Base-by-base conservation (phyloP, 345 rosid genomes). In the Cardamine chenopodiifolia region DNA sequence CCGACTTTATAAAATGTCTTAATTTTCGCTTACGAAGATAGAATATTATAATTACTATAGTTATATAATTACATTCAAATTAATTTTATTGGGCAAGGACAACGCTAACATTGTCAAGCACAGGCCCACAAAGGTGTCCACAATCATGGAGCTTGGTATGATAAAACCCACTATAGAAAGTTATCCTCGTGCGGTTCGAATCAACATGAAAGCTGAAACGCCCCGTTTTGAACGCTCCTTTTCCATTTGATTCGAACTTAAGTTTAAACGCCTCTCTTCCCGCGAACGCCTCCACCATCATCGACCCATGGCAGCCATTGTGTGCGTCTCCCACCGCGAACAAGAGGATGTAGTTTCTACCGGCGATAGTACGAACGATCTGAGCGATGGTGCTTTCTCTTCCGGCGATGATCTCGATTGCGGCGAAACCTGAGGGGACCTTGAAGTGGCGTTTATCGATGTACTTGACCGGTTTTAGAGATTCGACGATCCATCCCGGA, bases 111-210 rank as follows among this genome's bases (percentile, higher is more conserved):
- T 83, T 83, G 47, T 93, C 97, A 78, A 93, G 77, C 3, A 93
- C 87, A 71, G 98, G 96, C 17, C 98, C 98, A 54, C 98, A 93
- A 82, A 93, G 78, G 1, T 89, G 91, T 28, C 90, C 98, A 64
- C 25, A 89, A 77, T 90, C 98, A 42, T 84, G 72, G 11, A 87
- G 69, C 79, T 86, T 90, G 0, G 89, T 87, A 68, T 93, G 98
- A 72, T 93, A 93, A 74, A 82, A 80, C 0, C 86, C 80, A 70
- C 92, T 90, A 31, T 81, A 90, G 73, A 93, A 93, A 2, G 93
- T 86, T 4, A 93, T 47, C 79, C 97, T 84, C 3, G 98, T 87
- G 53, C 93, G 83, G 9, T 23, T 31, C 0, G 88, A 81, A 32
- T 57, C 58, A 0, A 91, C 92, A 8, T 22, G 66, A 80, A 93